phyloP scores from a whole-genome alignment of 2,329 filamentous ascomycete species.

The Trichoderma polysporum region DNA sequence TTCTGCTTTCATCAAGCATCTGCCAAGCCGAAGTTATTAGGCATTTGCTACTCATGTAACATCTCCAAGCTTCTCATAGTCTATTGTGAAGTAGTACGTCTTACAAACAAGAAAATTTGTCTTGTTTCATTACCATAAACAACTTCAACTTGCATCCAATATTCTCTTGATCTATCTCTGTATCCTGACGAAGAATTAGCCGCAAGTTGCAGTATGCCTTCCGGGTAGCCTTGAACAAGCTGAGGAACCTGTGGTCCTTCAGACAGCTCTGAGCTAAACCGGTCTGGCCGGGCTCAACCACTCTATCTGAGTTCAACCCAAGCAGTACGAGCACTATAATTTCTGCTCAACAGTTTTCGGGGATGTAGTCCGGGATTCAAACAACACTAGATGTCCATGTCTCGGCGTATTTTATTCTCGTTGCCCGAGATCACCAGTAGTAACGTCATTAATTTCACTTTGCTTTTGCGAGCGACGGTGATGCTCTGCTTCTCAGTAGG shows the following conservation, averaged over 20 bases:
- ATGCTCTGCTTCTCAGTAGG: not conserved
- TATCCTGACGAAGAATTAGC: not conserved
- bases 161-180: not conserved
- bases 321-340: not conserved
- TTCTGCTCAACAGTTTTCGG: not conserved
- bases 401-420: not conserved
- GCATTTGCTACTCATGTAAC: too few species aligned
- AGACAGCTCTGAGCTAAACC: not conserved
- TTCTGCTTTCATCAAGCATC: too few species aligned
- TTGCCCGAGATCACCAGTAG: not conserved
- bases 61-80: too few species aligned
- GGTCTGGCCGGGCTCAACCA: not conserved
- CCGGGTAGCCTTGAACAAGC: not conserved
- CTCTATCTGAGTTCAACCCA: not conserved
- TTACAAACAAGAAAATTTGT: too few species aligned
- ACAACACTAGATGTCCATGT: not conserved
- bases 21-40: too few species aligned
- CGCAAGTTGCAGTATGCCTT: not conserved
- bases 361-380: not conserved
- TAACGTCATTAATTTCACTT: not conserved
- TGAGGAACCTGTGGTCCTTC: not conserved
- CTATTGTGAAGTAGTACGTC: too few species aligned
- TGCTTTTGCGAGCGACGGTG: not conserved
- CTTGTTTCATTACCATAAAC: too few species aligned
- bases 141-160: not conserved